phyloP scores from a whole-genome alignment of 192 early-diverging fungal species.

The Mortierella antarctica region DNA sequence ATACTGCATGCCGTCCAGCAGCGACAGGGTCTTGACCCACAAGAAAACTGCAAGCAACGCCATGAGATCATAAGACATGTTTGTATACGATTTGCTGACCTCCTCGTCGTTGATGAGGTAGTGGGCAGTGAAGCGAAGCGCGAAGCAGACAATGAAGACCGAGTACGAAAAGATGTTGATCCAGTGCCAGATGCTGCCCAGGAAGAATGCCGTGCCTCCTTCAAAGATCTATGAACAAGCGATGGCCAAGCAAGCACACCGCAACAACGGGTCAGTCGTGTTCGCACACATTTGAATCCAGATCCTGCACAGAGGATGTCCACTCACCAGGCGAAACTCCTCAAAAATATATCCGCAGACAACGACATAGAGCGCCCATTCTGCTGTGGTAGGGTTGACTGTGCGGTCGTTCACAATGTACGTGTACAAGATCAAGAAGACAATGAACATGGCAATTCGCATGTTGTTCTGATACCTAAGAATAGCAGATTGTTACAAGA shows the following conservation, averaged over 20 bases:
- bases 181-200: conserved; percentile 54
- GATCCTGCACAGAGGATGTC: not conserved
- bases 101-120: conserved; percentile 4
- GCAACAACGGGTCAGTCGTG: too few relatives aligned
- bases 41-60: conserved; percentile 44
- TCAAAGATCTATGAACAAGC: conserved; percentile 38
- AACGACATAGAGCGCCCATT: conserved; percentile 43
- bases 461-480: conserved; percentile 50
- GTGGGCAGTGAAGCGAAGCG: conserved; percentile 35
- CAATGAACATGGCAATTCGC: conserved; percentile 37
- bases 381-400: conserved; percentile 13
- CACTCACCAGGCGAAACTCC: conserved; percentile 48
- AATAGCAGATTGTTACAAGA: not conserved
- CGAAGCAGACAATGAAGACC: conserved; percentile 48
- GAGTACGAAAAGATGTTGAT: conserved; percentile 53
- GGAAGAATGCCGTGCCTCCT: conserved; percentile 50
- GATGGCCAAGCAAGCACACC: too few relatives aligned
- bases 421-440: conserved; percentile 47
- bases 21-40: conserved; percentile 45
- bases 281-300: not conserved
- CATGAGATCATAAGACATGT: conserved; percentile 47
- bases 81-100: not conserved
- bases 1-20: conserved; percentile 50
- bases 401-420: conserved; percentile 42
- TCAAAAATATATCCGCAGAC: conserved; percentile 53